Percentiles rank a stretch among this genome's conserved stretches.
These are phyloP conservation scores for Curvularia lunata DNA, from an alignment of 2,329 filamentous ascomycete genomes.

Conservation along the genomic window DNA sequence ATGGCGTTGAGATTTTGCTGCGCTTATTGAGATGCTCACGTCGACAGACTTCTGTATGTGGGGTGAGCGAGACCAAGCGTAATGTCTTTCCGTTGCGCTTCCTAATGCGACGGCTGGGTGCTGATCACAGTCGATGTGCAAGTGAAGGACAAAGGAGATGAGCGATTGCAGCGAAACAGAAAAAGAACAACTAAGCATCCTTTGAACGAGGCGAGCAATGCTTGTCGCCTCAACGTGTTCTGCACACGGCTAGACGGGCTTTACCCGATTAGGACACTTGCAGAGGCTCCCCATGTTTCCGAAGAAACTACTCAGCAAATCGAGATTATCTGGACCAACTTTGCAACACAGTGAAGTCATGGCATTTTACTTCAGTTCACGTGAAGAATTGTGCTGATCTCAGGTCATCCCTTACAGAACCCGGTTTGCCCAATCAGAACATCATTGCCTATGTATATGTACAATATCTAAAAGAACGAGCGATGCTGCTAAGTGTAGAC, in stretches of 20 bases:
- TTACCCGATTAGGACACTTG: slow-evolving; percentile 6
- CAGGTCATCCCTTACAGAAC: too few relatives aligned
- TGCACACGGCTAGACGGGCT: slow-evolving; percentile 5
- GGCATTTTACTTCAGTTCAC: too few relatives aligned
- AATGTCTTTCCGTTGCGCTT: background rate
- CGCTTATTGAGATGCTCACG: background rate
- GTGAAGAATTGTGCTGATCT: too few relatives aligned
- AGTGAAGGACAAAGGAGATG: background rate
- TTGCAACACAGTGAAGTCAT: too few relatives aligned
- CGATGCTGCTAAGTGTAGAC: too few relatives aligned
- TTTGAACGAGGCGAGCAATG: background rate
- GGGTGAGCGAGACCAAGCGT: background rate
- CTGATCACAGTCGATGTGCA: background rate
- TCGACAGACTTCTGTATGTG: background rate
- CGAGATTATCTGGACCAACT: too few relatives aligned
- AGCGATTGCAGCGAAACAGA: background rate
- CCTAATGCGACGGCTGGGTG: background rate
- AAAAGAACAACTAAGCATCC: background rate
- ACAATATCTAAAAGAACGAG: too few relatives aligned
- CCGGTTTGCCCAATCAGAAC: too few relatives aligned
- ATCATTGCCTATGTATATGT: too few relatives aligned
- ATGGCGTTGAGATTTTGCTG: slow-evolving; percentile 14
- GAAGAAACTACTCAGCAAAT: too few relatives aligned
- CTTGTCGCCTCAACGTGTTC: background rate
- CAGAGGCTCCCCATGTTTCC: background rate